Base-by-base conservation (phyloP, 495 filamentous ascomycete genomes). In the Xylaria cubensis region DNA sequence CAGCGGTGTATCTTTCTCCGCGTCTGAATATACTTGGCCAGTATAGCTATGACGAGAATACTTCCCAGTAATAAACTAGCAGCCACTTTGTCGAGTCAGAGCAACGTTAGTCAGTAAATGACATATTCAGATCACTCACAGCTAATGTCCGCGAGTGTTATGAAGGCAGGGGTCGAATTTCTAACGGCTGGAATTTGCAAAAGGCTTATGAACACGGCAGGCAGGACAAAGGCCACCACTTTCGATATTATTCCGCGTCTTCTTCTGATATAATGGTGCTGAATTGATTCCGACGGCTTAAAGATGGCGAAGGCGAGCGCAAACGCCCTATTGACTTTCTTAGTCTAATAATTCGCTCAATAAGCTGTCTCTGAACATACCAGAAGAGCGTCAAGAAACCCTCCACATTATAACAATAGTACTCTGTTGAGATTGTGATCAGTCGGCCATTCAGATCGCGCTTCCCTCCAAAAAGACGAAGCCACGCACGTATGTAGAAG, bases 401-500 rank as follows among this genome's bases (percentile, higher is more conserved):
- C 67, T 85, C 82, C 19, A 82, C 82, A 77, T 86, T 86, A 74
- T 87, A 87, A 7, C 76, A 80, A 61, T 86, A 87, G 61, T 84
- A 87, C 21, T 67, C 65, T 67, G 13, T 44, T 29, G 2, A 19
- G 19, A 67, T 1, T 1, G 26, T 19, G 6, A 44, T 67, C 36
- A 56, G 65, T 12, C 19, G 15, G 12, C 26, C 12, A 10, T 12
- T n/a, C n/a, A 9, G 0, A 19, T 42, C 32, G 21, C 13, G n/a
- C 10, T 44, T 32, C 32, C 29, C 4, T 9, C 9, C 3, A 0
- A 55, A 34, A 19, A 0, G 50, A 44, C 15, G 58, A 26, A 8
- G 3, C 13, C 15, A 74, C 80, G 6, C 70, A 83, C 84, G 85
- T 67, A 86, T 85, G 70, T 85, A 85, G 64, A 84, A 86, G 12